phyloP scores from a whole-genome alignment of 495 filamentous ascomycete genomes.

The Aspergillus leporis region DNA sequence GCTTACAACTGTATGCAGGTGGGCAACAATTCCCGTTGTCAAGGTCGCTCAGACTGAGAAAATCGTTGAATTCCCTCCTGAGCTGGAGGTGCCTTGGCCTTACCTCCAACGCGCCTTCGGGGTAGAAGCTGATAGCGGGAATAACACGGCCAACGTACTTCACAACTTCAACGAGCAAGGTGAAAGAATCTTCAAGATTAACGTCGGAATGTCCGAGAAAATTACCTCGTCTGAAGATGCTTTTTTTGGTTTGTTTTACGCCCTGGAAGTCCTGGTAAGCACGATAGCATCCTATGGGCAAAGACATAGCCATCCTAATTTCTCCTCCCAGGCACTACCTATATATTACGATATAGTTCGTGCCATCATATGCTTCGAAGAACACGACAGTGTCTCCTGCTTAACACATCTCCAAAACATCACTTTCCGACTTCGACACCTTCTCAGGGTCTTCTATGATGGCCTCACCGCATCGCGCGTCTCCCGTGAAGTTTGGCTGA shows the following conservation, averaged over 20 bases:
- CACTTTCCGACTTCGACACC: slow-evolving; percentile 22
- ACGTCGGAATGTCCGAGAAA: slow-evolving; percentile 27
- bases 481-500: slow-evolving; percentile 33
- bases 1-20: slow-evolving; percentile 22
- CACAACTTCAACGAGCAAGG: slow-evolving; percentile 33
- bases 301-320: background rate
- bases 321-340: slow-evolving; percentile 23
- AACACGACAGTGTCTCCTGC: slow-evolving; percentile 22
- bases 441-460: slow-evolving; percentile 32
- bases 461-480: slow-evolving; percentile 22
- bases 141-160: slow-evolving; percentile 35
- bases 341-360: slow-evolving; percentile 35
- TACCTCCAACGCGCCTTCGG: slow-evolving; percentile 38
- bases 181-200: slow-evolving; percentile 31
- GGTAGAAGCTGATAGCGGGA: slow-evolving; percentile 35
- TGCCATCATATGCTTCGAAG: slow-evolving; percentile 25
- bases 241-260: slow-evolving; percentile 32
- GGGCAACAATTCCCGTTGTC: slow-evolving; percentile 46
- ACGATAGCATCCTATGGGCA: background rate
- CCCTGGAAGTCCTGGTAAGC: slow-evolving; percentile 30
- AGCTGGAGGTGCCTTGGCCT: slow-evolving; percentile 38
- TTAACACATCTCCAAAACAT: slow-evolving; percentile 24
- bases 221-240: slow-evolving; percentile 33
- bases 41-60: slow-evolving; percentile 41
- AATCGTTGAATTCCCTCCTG: slow-evolving; percentile 33